phyloP scores from a whole-genome alignment of 192 early-diverging fungal genomes.

The Backusella mclennaniae region DNA sequence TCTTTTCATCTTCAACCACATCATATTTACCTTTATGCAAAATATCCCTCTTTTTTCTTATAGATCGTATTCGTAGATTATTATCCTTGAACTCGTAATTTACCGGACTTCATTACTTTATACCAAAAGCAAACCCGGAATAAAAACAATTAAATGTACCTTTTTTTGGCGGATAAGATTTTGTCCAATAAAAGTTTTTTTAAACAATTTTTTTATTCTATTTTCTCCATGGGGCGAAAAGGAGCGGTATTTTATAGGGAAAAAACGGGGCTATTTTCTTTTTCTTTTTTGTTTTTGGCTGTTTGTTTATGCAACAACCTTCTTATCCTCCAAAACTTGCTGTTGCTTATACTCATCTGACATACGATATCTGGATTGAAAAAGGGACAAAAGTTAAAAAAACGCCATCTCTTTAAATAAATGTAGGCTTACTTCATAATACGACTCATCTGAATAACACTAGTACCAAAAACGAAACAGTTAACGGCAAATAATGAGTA shows the following conservation, averaged over 20 bases:
- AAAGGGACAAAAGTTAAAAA: not conserved
- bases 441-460: slow-evolving; percentile 81
- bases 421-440: slow-evolving; percentile 63
- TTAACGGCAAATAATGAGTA: slow-evolving; percentile 89
- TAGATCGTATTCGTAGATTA: not conserved
- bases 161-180: not conserved
- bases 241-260: slow-evolving; percentile 6
- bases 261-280: not conserved
- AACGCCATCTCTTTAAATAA: not conserved
- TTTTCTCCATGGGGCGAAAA: slow-evolving; percentile 2
- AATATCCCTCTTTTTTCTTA: not conserved
- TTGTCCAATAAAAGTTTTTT: not conserved
- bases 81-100: not conserved
- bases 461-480: slow-evolving; percentile 89
- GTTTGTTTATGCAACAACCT: not conserved
- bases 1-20: not conserved
- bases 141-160: not conserved
- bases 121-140: not conserved
- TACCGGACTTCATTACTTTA: not conserved
- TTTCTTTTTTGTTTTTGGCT: not conserved
- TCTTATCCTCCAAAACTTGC: not conserved
- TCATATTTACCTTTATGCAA: not conserved
- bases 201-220: not conserved
- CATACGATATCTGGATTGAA: slow-evolving; percentile 33
- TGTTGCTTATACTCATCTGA: slow-evolving; percentile 40